phyloP scores from a whole-genome alignment of 768 basidiomycete species.

The Aureoboletus auriporus region DNA sequence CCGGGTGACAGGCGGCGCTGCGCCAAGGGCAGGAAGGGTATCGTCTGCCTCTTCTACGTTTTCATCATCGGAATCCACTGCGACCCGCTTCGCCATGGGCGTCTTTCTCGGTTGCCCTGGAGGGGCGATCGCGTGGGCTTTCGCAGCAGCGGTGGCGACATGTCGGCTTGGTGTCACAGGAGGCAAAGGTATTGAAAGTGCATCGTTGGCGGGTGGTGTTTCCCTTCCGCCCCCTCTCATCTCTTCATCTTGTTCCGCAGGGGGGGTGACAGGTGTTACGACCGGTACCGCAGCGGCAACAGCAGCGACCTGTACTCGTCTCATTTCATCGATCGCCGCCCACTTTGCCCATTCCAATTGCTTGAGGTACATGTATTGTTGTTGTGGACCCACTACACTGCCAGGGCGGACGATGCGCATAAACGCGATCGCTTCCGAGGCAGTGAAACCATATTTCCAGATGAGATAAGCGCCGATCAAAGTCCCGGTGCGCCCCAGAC shows the following conservation, averaged over 20 bases:
- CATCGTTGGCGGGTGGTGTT: constrained; percentile 24
- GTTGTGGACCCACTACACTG: constrained; percentile 87
- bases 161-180: constrained; percentile 83
- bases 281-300: constrained; percentile 41
- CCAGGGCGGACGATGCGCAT: constrained; percentile 98
- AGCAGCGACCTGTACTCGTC: constrained; percentile 39
- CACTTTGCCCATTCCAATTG: constrained; percentile 93
- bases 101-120: constrained; percentile 89
- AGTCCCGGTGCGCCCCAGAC: constrained; percentile 93
- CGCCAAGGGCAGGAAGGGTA: constrained; percentile 58
- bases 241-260: constrained; percentile 71
- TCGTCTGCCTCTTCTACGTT: constrained; percentile 53
- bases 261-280: constrained; percentile 75
- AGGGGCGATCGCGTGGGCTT: constrained; percentile 66
- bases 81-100: constrained; percentile 68
- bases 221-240: constrained; percentile 43
- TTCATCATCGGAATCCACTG: constrained; percentile 67
- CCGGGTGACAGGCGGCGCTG: constrained; percentile 37
- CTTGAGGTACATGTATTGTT: constrained; percentile 93
- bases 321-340: constrained; percentile 82
- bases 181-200: constrained; percentile 38
- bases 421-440: constrained; percentile 92
- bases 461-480: constrained; percentile 97
- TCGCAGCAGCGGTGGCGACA: constrained; percentile 63
- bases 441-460: constrained; percentile 98